phyloP scores from a whole-genome alignment of 2,329 filamentous ascomycete genomes.

The Pseudopyrenochaeta lycopersici region DNA sequence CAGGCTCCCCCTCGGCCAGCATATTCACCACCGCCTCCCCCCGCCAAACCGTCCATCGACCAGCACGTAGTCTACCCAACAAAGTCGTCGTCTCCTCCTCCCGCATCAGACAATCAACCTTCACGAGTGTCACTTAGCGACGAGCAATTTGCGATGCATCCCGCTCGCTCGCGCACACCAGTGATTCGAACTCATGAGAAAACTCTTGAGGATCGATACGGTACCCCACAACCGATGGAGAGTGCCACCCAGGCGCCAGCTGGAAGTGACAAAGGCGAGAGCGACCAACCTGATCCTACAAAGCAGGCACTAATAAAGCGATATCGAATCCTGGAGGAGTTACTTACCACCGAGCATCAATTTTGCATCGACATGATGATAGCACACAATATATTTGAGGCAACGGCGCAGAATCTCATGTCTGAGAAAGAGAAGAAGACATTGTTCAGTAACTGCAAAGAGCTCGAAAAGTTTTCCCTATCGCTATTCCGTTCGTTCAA shows the following conservation, averaged over 20 bases:
- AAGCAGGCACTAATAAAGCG: conserved; percentile 71
- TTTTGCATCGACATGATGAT: conserved; percentile 98
- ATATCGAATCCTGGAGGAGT: conserved; percentile 85
- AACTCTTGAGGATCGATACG: conserved; percentile 27
- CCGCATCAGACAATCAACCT: conserved; percentile 21
- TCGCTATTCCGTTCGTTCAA: conserved; percentile 85
- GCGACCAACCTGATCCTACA: conserved; percentile 31
- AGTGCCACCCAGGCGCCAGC: conserved; percentile 13
- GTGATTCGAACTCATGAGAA: conserved; percentile 26
- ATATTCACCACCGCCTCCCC: conserved; percentile 58
- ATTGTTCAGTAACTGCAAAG: conserved; percentile 91
- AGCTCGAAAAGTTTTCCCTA: conserved; percentile 83
- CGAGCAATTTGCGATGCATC: conserved; percentile 33
- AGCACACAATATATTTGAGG: conserved; percentile 96
- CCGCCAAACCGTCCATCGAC: conserved; percentile 25
- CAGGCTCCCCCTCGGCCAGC: conserved; percentile 53
- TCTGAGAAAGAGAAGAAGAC: conserved; percentile 85
- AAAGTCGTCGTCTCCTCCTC: conserved; percentile 16
- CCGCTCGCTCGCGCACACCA: conserved; percentile 31
- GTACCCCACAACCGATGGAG: conserved; percentile 24
- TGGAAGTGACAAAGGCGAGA: conserved; percentile 19
- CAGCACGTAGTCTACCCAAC: conserved; percentile 14
- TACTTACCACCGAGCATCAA: conserved; percentile 89
- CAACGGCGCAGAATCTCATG: conserved; percentile 82
- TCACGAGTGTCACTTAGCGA: conserved; percentile 14